Percentiles rank a stretch among this genome's conserved stretches.
Conservation (phyloP, 768 basidiomycete genomes). For the Tulasnella sp. region DNA sequence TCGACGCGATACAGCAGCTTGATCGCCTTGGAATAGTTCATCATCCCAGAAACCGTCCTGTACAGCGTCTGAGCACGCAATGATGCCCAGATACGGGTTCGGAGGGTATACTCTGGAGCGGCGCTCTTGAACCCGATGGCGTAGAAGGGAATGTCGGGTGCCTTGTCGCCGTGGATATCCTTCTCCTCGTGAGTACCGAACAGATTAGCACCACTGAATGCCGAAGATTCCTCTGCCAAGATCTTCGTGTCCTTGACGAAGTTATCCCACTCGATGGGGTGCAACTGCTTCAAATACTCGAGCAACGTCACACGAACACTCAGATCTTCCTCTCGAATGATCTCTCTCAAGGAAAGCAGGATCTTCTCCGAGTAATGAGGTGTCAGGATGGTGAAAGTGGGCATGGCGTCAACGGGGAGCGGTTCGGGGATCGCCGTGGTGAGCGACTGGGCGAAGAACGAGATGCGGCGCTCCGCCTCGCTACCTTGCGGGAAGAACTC, state of each 20-base stretch:
- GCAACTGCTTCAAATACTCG: constrained; percentile 96
- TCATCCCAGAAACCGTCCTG: constrained; percentile 98
- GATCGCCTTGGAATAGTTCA: constrained; percentile 99
- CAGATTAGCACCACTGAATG: constrained; percentile 67
- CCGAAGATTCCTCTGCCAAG: constrained; percentile 85
- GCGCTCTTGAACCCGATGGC: constrained; percentile 99
- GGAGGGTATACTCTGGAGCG: constrained; percentile 94
- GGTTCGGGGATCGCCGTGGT: constrained; percentile 92
- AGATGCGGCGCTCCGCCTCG: constrained; percentile 94
- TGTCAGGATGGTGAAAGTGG: constrained; percentile 95
- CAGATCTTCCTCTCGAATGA: constrained; percentile 97
- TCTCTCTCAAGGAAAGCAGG: constrained; percentile 88
- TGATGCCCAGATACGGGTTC: constrained; percentile 98
- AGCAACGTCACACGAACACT: constrained; percentile 93
- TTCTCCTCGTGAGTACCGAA: constrained; percentile 69
- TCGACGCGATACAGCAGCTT: constrained; percentile 98
- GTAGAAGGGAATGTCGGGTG: constrained; percentile 93
- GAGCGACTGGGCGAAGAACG: constrained; percentile 96
- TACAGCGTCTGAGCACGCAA: constrained; percentile 97
- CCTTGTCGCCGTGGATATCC: constrained; percentile 50
- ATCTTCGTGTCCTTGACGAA: constrained; percentile 99
- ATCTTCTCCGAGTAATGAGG: constrained; percentile 99
- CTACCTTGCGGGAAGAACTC: constrained; percentile 92
- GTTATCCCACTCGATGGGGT: constrained; percentile 98
- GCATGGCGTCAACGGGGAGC: constrained; percentile 95